Conservation (phyloP, 805 yeast genomes). For the Groenewaldozyma salmanticensis region DNA sequence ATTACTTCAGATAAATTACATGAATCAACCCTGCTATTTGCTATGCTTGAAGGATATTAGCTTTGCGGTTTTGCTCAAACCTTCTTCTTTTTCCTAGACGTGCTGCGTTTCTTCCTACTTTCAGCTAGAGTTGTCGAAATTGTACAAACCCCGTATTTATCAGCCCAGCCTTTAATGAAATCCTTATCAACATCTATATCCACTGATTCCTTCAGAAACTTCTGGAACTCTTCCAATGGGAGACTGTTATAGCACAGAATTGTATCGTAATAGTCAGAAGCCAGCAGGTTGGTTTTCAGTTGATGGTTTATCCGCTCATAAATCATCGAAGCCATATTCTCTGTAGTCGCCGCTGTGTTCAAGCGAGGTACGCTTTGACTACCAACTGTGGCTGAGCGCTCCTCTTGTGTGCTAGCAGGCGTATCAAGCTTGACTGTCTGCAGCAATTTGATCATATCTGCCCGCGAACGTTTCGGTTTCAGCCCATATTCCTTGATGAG, state of each 20-base stretch:
- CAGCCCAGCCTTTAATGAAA: not conserved
- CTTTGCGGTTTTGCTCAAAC: too few species aligned
- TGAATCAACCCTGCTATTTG: too few species aligned
- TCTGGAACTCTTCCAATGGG: not conserved
- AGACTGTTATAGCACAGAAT: not conserved
- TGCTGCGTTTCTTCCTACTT: too few species aligned
- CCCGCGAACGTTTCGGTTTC: not conserved
- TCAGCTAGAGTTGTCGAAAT: too few species aligned
- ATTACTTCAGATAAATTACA: too few species aligned
- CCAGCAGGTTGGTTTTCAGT: not conserved
- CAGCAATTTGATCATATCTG: not conserved
- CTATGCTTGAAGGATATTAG: too few species aligned
- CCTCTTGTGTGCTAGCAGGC: not conserved
- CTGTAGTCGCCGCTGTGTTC: too few species aligned
- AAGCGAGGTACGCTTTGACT: not conserved
- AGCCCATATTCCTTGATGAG: not conserved
- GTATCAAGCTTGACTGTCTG: not conserved
- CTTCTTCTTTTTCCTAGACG: too few species aligned
- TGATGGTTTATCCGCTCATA: not conserved
- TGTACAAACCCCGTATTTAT: not conserved
- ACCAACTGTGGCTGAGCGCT: not conserved
- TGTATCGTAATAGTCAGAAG: not conserved
- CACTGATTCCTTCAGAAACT: not conserved
- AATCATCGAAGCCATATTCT: too few species aligned
- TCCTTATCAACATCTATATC: not conserved